Percentiles rank a stretch among this genome's conserved stretches.
Conservation (phyloP, 2,329 filamentous ascomycete genomes). For the Epicoccum nigrum region DNA sequence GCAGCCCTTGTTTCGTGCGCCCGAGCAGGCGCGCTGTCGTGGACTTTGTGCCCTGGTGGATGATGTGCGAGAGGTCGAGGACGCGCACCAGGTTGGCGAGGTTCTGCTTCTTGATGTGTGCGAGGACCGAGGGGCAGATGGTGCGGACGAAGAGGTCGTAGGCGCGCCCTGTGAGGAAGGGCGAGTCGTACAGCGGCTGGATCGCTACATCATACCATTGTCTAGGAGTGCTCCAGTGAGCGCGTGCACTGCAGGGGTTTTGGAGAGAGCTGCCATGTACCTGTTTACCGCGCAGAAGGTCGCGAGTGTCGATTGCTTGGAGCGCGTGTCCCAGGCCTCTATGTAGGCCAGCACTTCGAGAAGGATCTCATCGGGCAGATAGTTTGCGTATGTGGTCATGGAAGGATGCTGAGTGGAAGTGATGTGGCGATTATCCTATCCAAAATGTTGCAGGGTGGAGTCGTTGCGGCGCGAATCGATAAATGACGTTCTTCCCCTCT, state of each 20-base stretch:
- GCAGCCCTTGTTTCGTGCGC: conserved; percentile 58
- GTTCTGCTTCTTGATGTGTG: conserved; percentile 56
- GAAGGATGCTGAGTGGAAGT: neutral
- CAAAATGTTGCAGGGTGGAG: conserved; percentile 4
- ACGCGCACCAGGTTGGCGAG: conserved; percentile 58
- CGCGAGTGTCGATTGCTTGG: conserved; percentile 56
- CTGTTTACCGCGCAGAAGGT: conserved; percentile 56
- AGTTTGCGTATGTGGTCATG: conserved; percentile 26
- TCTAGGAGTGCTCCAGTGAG: conserved; percentile 28
- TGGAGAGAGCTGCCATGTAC: conserved; percentile 9
- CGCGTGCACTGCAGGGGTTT: neutral
- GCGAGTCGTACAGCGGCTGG: conserved; percentile 58
- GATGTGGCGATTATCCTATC: neutral
- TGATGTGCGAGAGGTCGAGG: conserved; percentile 61
- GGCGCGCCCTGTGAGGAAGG: conserved; percentile 58
- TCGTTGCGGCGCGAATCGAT: neutral
- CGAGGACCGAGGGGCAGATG: conserved; percentile 59
- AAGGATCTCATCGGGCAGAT: conserved; percentile 62
- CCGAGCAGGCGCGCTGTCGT: conserved; percentile 63
- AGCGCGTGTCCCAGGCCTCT: conserved; percentile 29
- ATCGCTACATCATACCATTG: conserved; percentile 64
- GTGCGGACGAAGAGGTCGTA: conserved; percentile 62
- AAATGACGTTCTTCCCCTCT: conserved; percentile 11
- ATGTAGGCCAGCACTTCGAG: conserved; percentile 57
- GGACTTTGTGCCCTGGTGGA: conserved; percentile 65